phyloP scores from a whole-genome alignment of 176 grass and related monocot species.

The Poa pratensis region DNA sequence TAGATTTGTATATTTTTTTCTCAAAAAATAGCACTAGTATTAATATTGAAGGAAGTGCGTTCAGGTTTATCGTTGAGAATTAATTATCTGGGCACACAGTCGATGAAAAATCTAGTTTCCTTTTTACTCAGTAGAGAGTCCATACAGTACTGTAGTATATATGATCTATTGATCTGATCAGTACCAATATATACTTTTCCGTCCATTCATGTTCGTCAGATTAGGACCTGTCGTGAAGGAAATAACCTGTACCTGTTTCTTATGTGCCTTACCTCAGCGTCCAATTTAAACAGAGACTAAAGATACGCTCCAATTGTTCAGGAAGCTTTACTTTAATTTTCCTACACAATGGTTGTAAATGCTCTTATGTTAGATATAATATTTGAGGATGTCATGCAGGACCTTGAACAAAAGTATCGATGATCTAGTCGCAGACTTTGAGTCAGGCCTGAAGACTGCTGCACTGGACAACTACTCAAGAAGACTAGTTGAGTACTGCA shows the following conservation, averaged over 20 bases:
- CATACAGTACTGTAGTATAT: background rate
- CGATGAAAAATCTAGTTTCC: background rate
- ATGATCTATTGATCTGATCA: background rate
- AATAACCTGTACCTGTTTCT: background rate
- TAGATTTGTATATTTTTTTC: background rate
- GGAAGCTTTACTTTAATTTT: background rate
- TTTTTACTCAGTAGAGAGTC: background rate
- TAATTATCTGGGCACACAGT: background rate
- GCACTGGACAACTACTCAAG: constrained; percentile 71
- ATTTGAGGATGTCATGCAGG: constrained; percentile 49
- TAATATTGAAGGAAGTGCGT: background rate
- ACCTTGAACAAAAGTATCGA: constrained; percentile 52
- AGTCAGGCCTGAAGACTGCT: constrained; percentile 53
- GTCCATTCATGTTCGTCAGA: background rate
- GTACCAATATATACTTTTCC: background rate
- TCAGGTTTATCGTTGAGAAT: too few species aligned
- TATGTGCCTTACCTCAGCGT: background rate
- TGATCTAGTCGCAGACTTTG: constrained; percentile 63
- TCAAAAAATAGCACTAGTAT: background rate
- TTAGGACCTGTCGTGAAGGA: background rate
- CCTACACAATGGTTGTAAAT: background rate
- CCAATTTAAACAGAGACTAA: background rate
- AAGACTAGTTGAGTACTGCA: constrained; percentile 83
- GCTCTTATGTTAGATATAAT: background rate
- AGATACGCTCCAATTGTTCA: background rate